Evolutionary conservation across 148 eudicot genomes (phyloP), one percentile per base, ranked within the genome.

Genomic region (Nyssa sinensis): DNA sequence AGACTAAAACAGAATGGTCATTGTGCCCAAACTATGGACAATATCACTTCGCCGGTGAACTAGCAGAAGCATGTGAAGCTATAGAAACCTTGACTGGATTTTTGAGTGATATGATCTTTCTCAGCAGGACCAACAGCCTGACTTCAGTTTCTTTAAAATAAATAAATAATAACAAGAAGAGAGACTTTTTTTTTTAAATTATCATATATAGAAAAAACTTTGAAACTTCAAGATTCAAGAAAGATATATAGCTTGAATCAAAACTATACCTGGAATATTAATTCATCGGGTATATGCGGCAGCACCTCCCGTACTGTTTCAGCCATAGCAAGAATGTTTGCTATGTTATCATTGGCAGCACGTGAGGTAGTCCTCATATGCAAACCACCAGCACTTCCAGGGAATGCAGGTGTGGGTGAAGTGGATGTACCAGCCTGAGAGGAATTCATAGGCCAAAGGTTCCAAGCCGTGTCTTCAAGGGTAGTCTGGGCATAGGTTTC

Each of bases 281-380:
- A 27, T 77, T 92, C 97, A 78, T 95, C 97, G 34, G 98, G 96
- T 66, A 95, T 71, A 69, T 95, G 98, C 73, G 98, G 98, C 51
- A 95, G 90, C 81, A 95, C 98, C 82, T 95, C 98, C 80, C 96
- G 77, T 33, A 95, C 98, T 25, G 98, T 89, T 81, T 92, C 97
- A 23, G 94, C 97, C 98, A 95, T 95, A 75, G 97, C 87, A 80
- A 92, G 94, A 71, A 95, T 81, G 77, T 84, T 88, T 32, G 96
- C 87, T 44, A 95, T 67, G 84, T 74, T 79, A 70, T 84, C 88
- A 80, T 83, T 88, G 32, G 83, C 80, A 78, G 86, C 70, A 64
- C 72, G 84, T 19, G 97, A 84, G 33, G 80, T 37, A 62, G 87
- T 75, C 83, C 97, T 86, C 70, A 88, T 57, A 69, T 83, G 92